Conservation (phyloP, 345 rosid species). For the Gossypium rotundifolium region DNA sequence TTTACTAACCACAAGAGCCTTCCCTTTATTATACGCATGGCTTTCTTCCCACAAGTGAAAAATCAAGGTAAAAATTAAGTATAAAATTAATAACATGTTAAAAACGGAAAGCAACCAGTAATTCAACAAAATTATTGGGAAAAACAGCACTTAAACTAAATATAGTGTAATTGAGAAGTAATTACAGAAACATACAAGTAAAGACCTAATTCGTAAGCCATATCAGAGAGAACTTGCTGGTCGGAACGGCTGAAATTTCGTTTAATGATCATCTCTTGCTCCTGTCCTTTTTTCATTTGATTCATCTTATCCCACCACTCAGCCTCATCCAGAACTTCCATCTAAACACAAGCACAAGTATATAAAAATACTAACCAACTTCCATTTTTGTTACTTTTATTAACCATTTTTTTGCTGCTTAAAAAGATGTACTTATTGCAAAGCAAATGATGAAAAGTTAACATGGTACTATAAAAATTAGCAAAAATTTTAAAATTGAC, state of each 20-base stretch:
- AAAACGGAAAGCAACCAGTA: neutral
- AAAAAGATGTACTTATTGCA: neutral
- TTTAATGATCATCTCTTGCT: constrained; percentile 71
- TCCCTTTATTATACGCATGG: constrained; percentile 90
- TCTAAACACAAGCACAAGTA: constrained; percentile 28
- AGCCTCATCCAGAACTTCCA: constrained; percentile 75
- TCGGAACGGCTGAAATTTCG: constrained; percentile 61
- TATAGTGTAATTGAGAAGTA: neutral
- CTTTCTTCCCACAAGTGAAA: constrained; percentile 60
- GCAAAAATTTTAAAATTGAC: neutral
- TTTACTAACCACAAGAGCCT: constrained; percentile 85
- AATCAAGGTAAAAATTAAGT: neutral
- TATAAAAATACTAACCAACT: neutral
- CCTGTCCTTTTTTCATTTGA: constrained; percentile 55
- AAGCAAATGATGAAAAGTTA: neutral
- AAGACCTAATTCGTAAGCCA: constrained; percentile 71
- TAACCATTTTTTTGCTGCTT: neutral
- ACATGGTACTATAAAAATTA: too few relatives aligned
- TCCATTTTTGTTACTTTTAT: neutral
- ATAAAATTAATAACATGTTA: neutral
- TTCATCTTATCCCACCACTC: constrained; percentile 88
- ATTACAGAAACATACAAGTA: constrained; percentile 61
- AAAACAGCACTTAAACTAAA: neutral
- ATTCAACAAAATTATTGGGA: neutral
- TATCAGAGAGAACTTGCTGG: constrained; percentile 61